These are phyloP conservation scores for Colletotrichum graminicola DNA, from an alignment of 2,329 filamentous ascomycete species.

Conservation along the genomic window DNA sequence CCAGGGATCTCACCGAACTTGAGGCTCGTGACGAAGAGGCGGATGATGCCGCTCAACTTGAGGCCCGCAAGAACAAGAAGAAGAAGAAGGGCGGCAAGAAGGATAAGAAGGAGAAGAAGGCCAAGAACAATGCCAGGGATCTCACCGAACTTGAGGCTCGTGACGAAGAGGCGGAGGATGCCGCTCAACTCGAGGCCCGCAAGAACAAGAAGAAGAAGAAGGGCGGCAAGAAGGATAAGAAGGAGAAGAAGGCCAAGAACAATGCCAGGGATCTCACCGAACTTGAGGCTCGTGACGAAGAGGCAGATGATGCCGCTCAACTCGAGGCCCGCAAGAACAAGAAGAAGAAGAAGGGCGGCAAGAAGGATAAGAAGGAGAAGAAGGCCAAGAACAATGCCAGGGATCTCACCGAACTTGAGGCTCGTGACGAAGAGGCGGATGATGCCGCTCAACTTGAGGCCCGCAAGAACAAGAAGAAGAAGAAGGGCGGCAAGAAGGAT, in stretches of 20 bases:
- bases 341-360: constrained; percentile 7
- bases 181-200: neutral
- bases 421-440: neutral
- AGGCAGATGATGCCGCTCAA: neutral
- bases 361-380: neutral
- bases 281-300: neutral
- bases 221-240: neutral
- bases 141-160: neutral
- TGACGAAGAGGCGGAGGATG: neutral
- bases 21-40: neutral
- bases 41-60: neutral
- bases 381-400: neutral
- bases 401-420: neutral
- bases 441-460: neutral
- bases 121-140: neutral
- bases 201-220: constrained; percentile 4
- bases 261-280: neutral
- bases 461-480: constrained; percentile 1
- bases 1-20: neutral
- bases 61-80: neutral
- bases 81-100: constrained; percentile 1
- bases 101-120: neutral
- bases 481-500: neutral
- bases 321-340: neutral
- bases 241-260: neutral